phyloP scores from a whole-genome alignment of 495 filamentous ascomycete genomes.

The Melanomma pulvis-pyrius region DNA sequence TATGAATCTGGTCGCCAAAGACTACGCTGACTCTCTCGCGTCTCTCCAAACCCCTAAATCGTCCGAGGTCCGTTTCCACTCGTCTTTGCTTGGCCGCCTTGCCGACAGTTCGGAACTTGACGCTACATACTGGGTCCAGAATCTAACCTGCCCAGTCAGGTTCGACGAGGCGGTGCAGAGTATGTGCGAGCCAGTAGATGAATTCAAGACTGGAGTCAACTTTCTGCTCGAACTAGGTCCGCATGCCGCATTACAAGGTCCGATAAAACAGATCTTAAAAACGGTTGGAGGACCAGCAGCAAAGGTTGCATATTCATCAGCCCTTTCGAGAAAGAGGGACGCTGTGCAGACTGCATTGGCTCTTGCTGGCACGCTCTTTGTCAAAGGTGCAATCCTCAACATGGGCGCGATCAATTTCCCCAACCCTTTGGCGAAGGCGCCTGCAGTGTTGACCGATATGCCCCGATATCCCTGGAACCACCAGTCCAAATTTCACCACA shows the following conservation, averaged over 20 bases:
- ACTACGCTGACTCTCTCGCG: conserved; percentile 48
- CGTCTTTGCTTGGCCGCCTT: conserved; percentile 45
- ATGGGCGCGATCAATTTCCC: conserved; percentile 23
- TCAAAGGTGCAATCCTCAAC: conserved; percentile 3
- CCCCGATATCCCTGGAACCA: conserved; percentile 32
- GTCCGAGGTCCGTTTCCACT: conserved; percentile 45
- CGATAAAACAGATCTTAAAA: conserved; percentile 45
- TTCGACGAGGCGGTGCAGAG: conserved; percentile 43
- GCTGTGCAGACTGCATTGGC: conserved; percentile 6
- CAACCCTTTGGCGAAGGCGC: conserved; percentile 33
- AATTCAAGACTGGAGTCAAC: conserved; percentile 42
- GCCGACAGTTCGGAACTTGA: conserved; percentile 8
- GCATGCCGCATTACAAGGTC: conserved; percentile 65
- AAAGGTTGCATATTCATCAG: conserved; percentile 20
- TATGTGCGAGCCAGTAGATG: conserved; percentile 12
- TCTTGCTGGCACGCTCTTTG: conserved; percentile 27
- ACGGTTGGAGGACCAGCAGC: conserved; percentile 9
- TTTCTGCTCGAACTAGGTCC: conserved; percentile 64
- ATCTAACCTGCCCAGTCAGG: conserved; percentile 50
- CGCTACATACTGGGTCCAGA: conserved; percentile 52
- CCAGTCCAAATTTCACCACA: conserved; percentile 11
- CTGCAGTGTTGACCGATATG: conserved; percentile 8
- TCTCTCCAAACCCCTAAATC: conserved; percentile 9
- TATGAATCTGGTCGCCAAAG: conserved; percentile 51
- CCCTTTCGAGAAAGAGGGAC: conserved; percentile 22